Evolutionary conservation across 2,329 filamentous ascomycete genomes (phyloP).

Genomic region (Cryphonectria radicalis): DNA sequence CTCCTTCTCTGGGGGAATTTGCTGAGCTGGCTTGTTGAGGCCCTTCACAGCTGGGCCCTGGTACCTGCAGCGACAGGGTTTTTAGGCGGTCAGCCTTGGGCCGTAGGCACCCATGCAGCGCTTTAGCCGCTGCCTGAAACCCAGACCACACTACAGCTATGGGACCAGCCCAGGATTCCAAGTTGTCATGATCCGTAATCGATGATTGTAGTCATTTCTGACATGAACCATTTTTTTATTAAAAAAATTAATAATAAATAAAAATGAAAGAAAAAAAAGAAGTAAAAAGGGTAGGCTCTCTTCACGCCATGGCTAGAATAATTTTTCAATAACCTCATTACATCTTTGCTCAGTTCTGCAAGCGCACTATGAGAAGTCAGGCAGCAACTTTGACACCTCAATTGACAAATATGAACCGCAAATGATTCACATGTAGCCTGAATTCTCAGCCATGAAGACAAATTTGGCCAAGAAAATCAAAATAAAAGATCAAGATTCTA

Average conservation of each 20-base stretch:
- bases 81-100: background rate
- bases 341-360: background rate
- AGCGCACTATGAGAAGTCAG: background rate
- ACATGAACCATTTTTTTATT: no score
- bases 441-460: background rate
- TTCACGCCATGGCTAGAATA: background rate
- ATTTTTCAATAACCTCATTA: background rate
- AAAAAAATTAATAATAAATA: no score
- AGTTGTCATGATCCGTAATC: background rate
- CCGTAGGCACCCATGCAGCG: background rate
- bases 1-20: background rate
- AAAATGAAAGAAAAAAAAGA: background rate
- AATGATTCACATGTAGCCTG: background rate
- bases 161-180: background rate
- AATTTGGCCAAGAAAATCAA: background rate
- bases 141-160: background rate
- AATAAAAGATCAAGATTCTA: slow-evolving; percentile 41
- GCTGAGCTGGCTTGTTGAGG: background rate
- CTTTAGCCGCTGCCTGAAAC: background rate
- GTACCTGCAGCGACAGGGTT: background rate
- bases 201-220: background rate
- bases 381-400: background rate
- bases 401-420: background rate
- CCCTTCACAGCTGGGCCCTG: background rate
- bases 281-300: background rate